A percentile compares a stretch with the other conserved stretches of the same genome.
Conservation (phyloP, 1,139 yeast species). For the Magnusiomyces paraingens region DNA sequence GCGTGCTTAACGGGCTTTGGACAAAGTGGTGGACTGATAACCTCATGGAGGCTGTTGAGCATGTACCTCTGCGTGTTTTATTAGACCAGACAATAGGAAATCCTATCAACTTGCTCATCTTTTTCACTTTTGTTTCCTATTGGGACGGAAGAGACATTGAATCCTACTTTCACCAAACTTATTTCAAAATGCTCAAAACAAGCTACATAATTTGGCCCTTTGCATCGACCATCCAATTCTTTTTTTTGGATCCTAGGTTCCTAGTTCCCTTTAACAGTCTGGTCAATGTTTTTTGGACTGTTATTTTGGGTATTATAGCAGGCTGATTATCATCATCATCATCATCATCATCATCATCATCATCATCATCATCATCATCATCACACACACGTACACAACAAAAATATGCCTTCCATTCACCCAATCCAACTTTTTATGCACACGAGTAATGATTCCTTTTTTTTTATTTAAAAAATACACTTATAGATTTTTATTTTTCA, state of each 20-base stretch:
- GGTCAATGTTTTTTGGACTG: constrained; percentile 33
- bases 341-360: no score
- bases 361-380: no score
- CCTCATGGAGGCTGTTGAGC: constrained; percentile 22
- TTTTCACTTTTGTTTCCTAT: constrained; percentile 30
- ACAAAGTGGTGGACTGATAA: constrained; percentile 36
- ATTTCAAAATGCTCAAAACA: constrained; percentile 25
- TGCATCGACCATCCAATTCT: constrained; percentile 32
- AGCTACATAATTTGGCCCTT: constrained; percentile 35
- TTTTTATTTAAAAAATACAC: no score
- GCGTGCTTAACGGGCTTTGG: constrained; percentile 34
- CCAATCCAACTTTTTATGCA: no score
- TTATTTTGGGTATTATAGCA: constrained; percentile 29
- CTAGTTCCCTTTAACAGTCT: constrained; percentile 33
- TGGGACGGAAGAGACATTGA: constrained; percentile 36
- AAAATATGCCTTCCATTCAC: no score
- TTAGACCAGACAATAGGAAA: constrained; percentile 33
- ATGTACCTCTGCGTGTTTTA: constrained; percentile 24
- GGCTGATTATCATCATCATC: background rate
- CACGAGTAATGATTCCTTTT: no score
- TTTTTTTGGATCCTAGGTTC: constrained; percentile 27
- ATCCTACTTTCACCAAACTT: constrained; percentile 25
- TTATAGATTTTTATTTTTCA: no score
- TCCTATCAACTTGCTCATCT: constrained; percentile 30
- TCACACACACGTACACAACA: no score